Percentiles rank a stretch among this genome's conserved stretches.
phyloP scores from a whole-genome alignment of 495 filamentous ascomycete genomes.

The Xylaria castorea region DNA sequence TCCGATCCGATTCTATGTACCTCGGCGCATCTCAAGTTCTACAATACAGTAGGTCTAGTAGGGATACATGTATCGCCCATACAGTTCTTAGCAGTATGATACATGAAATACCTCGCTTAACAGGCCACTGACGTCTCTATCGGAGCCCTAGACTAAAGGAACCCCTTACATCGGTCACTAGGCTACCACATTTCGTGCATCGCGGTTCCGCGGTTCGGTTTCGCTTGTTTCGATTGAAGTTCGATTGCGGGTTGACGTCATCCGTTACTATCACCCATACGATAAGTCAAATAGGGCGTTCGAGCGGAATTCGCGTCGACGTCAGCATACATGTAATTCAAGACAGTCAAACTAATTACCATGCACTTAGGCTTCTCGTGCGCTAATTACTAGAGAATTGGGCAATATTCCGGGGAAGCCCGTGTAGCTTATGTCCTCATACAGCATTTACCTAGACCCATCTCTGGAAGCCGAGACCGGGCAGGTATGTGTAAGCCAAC shows the following conservation, averaged over 20 bases:
- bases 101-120: not conserved
- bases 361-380: not conserved
- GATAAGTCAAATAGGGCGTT: not conserved
- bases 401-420: not conserved
- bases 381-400: not conserved
- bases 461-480: too few relatives aligned
- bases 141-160: too few relatives aligned
- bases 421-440: not conserved
- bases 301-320: slow-evolving; percentile 2
- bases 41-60: not conserved
- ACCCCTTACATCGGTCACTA: not conserved
- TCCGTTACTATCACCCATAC: not conserved
- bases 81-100: not conserved
- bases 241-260: slow-evolving; percentile 11
- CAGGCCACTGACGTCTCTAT: not conserved
- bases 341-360: not conserved
- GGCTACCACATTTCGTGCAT: slow-evolving; percentile 16
- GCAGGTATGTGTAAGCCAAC: too few relatives aligned
- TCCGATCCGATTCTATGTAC: not conserved
- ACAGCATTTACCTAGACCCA: not conserved
- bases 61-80: not conserved
- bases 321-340: not conserved
- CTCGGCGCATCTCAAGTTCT: slow-evolving; percentile 4
- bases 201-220: not conserved
- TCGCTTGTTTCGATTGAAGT: not conserved